Base-by-base conservation (phyloP, 768 basidiomycete genomes). In the Russula olivacea region DNA sequence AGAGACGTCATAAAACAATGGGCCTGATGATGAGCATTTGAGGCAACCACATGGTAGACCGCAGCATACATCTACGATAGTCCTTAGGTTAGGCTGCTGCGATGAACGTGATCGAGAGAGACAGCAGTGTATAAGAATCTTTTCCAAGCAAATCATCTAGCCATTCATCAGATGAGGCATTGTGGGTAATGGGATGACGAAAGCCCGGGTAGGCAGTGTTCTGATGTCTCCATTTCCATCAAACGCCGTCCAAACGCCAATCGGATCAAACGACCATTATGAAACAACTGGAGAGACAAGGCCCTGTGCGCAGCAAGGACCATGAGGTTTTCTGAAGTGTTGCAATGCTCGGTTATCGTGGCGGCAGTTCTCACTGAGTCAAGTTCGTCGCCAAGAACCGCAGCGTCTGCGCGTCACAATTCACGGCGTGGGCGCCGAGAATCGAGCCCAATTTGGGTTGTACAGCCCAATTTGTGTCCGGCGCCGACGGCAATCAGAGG, bases 331-430 rank as follows among this genome's bases (percentile, higher is more conserved):
- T 52, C 38, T 14, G 15, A 17, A 14, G 19, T 34, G 28, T 6
- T 19, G 11, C 17, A 30, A 14, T 0, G 19, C 28, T 14, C 49
- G n/a, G 50, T 32, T 15, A 8, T 25, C 23, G 23, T 15, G 14
- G 48, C 2, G 23, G 48, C 6, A 25, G 48, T 28, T 49, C 3
- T 38, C n/a, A 48, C 4, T 2, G n/a, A 23, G 23, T 21, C 38
- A 36, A 36, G 21, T n/a, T 47, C 47, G 47, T 36, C 10, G 53
- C 54, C 61, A 61, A 62, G 61, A 36, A n/a, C 56, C 61, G 55
- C 49, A 62, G 61, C 23, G 28, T 8, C 25, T 25, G 45, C n/a
- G 45, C 21, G 10, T 10, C 43, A 10, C 6, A 9, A 10, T 10
- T 43, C 9, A n/a, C 19, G 45, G 21, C 12, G 45, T 11, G 45